These are phyloP conservation scores for Amaranthus tricolor DNA, from an alignment of 179 eudicot genomes.

Conservation along the genomic window DNA sequence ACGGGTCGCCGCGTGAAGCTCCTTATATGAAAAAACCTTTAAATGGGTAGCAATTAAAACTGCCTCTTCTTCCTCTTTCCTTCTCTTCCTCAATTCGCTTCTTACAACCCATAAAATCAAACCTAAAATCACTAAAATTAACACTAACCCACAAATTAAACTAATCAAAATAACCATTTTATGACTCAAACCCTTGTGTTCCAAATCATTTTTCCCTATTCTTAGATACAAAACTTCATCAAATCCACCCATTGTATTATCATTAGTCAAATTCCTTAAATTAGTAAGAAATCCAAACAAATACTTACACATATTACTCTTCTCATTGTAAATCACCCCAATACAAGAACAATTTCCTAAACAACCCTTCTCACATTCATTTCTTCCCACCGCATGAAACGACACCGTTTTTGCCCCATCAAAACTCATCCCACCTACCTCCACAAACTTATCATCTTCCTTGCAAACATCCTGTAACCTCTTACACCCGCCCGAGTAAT, in stretches of 20 bases:
- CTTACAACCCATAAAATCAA: constrained; percentile 32
- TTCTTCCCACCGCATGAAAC: constrained; percentile 35
- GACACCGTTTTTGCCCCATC: constrained; percentile 39
- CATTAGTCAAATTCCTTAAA: constrained; percentile 51
- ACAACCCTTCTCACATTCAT: constrained; percentile 51
- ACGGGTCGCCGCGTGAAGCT: constrained; percentile 56
- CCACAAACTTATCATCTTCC: constrained; percentile 48
- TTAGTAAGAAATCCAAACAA: constrained; percentile 51
- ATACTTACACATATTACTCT: constrained; percentile 40
- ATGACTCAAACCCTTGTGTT: constrained; percentile 21
- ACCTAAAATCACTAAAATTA: constrained; percentile 18
- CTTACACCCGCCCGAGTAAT: constrained; percentile 62
- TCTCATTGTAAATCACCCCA: constrained; percentile 41
- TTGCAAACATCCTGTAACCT: constrained; percentile 30
- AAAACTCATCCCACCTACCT: constrained; percentile 50
- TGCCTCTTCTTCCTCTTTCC: constrained; percentile 37
- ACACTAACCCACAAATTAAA: constrained; percentile 30
- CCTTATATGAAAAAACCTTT: constrained; percentile 59
- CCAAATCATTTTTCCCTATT: constrained; percentile 28
- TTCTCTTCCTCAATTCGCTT: constrained; percentile 30
- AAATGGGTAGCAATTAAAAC: constrained; percentile 45
- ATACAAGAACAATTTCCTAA: constrained; percentile 57
- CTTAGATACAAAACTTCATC: constrained; percentile 42
- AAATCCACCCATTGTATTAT: constrained; percentile 22
- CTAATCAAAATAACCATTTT: constrained; percentile 23